Base-by-base conservation (phyloP, 1,139 yeast genomes). In the Blastobotrys buckinghamii region DNA sequence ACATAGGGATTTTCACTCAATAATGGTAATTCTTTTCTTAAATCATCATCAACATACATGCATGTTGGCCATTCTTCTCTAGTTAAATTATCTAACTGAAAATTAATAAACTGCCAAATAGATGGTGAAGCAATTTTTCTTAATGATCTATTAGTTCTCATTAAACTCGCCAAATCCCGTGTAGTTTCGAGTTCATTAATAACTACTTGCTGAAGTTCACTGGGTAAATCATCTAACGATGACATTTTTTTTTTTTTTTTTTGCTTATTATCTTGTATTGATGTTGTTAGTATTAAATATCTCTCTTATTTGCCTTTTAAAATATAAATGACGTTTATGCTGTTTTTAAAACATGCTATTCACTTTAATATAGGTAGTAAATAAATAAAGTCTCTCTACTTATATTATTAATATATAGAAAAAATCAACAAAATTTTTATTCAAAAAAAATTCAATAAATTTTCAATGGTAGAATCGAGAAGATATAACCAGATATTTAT, bases 21-120 rank as follows among this genome's bases (percentile, higher is more conserved):
- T 13, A 47, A 42, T 22, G 49, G 45, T 12, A 47, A 43, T 7
- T 42, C 33, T 22, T 42, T 37, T 13, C 45, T 33, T 32, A 42
- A 34, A 17, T 47, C 42, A 27, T 47, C 49, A 35, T 47, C 49
- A 3, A 47, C 46, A 33, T 42, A 47, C 49, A 47, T 47, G 16
- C 45, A 33, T 19, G 26, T 39, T n/a, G 49, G 49, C 49, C 49
- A 47, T 19, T 22, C 24, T 26, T 47, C 49, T 13, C 49, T 27
- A 10, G 49, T 47, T 15, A 33, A 34, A 16, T 42, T 42, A 39
- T 47, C 49, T 30, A 47, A 42, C 16, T 39, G 49, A 19, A 47
- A 47, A 33, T 38, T 42, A 20, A 22, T 39, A 38, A 22, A 42
- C 22, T 20, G 12, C 49, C 49, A 47, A 7, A 47, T 42, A 15